Base-by-base conservation (phyloP, 2,329 filamentous ascomycete species). In the Thielaviopsis cerberus region DNA sequence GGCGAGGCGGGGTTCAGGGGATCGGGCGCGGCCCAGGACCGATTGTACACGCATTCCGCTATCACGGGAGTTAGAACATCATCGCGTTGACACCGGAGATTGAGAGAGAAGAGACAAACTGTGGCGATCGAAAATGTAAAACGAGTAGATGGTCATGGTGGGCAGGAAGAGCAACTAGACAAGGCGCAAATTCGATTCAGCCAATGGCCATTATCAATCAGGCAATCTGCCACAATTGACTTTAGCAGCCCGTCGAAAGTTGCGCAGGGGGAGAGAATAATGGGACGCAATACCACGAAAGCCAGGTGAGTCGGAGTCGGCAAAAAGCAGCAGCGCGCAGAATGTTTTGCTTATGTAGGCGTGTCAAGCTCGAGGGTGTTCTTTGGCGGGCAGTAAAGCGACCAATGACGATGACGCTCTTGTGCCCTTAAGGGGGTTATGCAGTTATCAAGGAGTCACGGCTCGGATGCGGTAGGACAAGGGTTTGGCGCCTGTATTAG, bases 51-150 rank as follows among this genome's bases (percentile, higher is more conserved):
- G 75, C 92, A 98, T 74, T 97, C 91, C 68, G 92, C 91, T 97
- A 70, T 15, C 20, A n/a, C n/a, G 23, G 25, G 20, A n/a, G 30
- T 57, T 51, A 57, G 22, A 34, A 34, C 22, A 20, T 52, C 24
- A 25, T 22, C 55, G 61, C 13, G 22, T 5, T 24, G 51, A 11
- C 23, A 20, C 4, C n/a, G 30, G 50, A 34, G 30, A 45, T 45
- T 22, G 25, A 48, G 51, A 53, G 45, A 45, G 37, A 37, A 53
- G 41, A 5, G 54, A 67, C 80, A 68, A 78, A 96, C 92, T 95
- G 73, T 98, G 92, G 64, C 92, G 85, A 74, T 98, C 92, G 70
- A 98, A 98, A 69, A 98, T 96, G 77, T 95, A 95, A 73, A 98
- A 95, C 61, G 89, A 90, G 74, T 94, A 97, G 71, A 97, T 86